Evolutionary conservation across 345 rosid genomes (phyloP).

Genomic region (Isatis tinctoria): DNA sequence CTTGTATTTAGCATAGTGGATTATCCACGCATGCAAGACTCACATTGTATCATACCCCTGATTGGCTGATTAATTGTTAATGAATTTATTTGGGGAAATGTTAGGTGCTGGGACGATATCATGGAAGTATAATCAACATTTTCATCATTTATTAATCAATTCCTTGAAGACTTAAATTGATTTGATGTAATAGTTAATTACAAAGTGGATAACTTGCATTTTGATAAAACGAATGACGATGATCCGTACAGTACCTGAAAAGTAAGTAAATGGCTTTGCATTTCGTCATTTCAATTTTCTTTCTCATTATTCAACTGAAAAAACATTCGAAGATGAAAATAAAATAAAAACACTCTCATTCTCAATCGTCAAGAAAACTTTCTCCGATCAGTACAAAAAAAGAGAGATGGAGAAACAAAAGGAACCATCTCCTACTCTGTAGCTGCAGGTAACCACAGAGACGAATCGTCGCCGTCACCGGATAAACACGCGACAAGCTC

Average conservation of each 20-base stretch:
- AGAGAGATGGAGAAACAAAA: too few relatives aligned
- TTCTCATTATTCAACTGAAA: neutral
- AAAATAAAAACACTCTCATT: too few relatives aligned
- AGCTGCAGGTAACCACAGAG: conserved; percentile 1
- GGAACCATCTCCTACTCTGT: too few relatives aligned
- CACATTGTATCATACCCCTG: neutral
- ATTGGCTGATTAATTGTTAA: too few relatives aligned
- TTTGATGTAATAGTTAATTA: neutral
- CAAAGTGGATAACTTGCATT: neutral
- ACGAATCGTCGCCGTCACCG: conserved; percentile 10
- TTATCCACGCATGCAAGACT: neutral
- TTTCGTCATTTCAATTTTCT: neutral
- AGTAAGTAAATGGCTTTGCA: neutral
- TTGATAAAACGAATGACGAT: neutral
- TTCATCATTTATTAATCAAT: neutral
- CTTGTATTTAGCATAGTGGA: neutral
- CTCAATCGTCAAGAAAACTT: too few relatives aligned
- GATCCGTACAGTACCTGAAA: neutral
- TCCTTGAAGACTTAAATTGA: neutral
- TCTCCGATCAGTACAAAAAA: conserved; percentile 3
- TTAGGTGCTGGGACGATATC: neutral
- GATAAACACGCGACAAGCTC: neutral
- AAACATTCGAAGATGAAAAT: neutral
- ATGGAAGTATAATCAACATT: neutral
- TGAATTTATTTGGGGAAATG: neutral